Base-by-base conservation (phyloP, 148 eudicot species). In the Amaranthus cruentus region DNA sequence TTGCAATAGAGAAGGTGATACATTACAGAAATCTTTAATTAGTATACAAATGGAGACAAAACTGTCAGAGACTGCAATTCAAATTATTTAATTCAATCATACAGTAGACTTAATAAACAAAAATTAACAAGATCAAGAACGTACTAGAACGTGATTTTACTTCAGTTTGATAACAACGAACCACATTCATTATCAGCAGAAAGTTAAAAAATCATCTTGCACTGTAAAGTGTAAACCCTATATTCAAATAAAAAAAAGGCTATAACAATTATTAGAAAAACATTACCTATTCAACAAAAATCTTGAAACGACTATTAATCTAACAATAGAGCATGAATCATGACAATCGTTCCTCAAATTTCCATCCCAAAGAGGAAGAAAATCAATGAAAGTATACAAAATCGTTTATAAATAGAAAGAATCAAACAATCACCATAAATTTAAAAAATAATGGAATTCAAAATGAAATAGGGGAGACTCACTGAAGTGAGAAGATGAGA, bases 1-100 rank as follows among this genome's bases (percentile, higher is more conserved):
- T 51, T 9, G 9, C 46, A 6, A 12, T 28, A 28, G 43, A 50
- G 71, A 71, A 57, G 65, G 69, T 73, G 77, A 78, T 73, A 68
- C 58, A 62, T 9, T 28, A 43, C 28, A 66, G 72, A 57, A 73
- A 21, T 44, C 53, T 52, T 78, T 72, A 21, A 78, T 55, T 59
- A 11, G 13, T 52, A 55, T 52, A 28, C 38, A 28, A 28, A 28
- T 28, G 38, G 38, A 28, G 38, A 28, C 38, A 28, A 28, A 28
- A 28, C 38, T n/a, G 70, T 62, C 81, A 69, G 55, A 73, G 53
- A 61, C 38, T 55, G 46, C 70, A 54, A 67, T 12, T 10, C 66
- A 38, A 72, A 51, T 69, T 63, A 55, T 79, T 59, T 73, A 66
- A 43, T 70, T 5, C 21, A 42, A 54, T 52, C 8, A 62, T 10